Percentiles rank a stretch among this genome's conserved stretches.
Conservation (phyloP, 1,139 yeast species). For the Wickerhamomyces sp. region DNA sequence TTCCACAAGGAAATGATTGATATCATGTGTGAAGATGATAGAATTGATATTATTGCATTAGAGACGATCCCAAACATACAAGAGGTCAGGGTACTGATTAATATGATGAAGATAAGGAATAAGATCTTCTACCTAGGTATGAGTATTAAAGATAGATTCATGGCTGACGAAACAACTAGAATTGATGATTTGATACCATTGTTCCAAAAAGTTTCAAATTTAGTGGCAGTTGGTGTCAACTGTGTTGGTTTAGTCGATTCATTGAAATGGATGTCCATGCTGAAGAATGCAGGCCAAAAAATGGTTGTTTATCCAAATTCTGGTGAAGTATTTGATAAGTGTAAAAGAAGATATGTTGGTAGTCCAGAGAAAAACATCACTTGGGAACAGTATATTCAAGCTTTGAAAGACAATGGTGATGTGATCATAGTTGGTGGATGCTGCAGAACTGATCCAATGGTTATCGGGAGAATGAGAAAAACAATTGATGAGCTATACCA, state of each 20-base stretch:
- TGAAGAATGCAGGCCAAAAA: conserved; percentile 12
- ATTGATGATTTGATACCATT: conserved; percentile 19
- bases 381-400: conserved; percentile 24
- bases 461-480: conserved; percentile 7
- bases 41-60: conserved; percentile 50
- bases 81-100: conserved; percentile 40
- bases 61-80: conserved; percentile 60
- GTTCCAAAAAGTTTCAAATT: conserved; percentile 5
- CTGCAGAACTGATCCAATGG: conserved; percentile 47
- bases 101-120: conserved; percentile 21
- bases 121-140: conserved; percentile 32
- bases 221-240: conserved; percentile 40
- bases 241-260: conserved; percentile 35
- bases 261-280: conserved; percentile 22
- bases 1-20: conserved; percentile 51
- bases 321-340: conserved; percentile 45
- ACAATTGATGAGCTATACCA: neutral
- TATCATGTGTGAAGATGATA: conserved; percentile 32
- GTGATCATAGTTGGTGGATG: conserved; percentile 52
- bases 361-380: conserved; percentile 13
- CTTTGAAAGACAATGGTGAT: conserved; percentile 32
- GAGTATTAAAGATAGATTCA: conserved; percentile 29
- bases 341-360: conserved; percentile 17
- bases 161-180: conserved; percentile 38
- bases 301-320: conserved; percentile 53